phyloP scores from a whole-genome alignment of 2,329 filamentous ascomycete genomes.

The Verticillium isaacii region DNA sequence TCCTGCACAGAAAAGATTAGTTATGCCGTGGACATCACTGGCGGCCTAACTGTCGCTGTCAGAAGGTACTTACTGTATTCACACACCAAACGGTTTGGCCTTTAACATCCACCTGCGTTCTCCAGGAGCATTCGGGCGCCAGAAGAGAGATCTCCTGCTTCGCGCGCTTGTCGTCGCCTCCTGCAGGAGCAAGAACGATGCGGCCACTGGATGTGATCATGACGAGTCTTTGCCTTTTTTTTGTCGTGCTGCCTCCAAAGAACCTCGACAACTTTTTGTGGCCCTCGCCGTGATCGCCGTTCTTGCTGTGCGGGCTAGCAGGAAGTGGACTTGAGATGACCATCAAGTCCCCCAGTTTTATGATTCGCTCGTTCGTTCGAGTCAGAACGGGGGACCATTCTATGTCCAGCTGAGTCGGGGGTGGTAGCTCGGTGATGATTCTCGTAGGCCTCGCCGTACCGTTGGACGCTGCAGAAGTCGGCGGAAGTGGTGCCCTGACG shows the following conservation, averaged over 20 bases:
- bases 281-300: conserved; percentile 57
- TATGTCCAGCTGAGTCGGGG: conserved; percentile 94
- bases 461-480: conserved; percentile 35
- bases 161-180: conserved; percentile 91
- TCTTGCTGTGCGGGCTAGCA: conserved; percentile 67
- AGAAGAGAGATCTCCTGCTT: conserved; percentile 90
- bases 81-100: conserved; percentile 85
- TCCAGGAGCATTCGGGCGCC: conserved; percentile 70
- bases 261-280: conserved; percentile 92
- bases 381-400: conserved; percentile 97
- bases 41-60: not conserved
- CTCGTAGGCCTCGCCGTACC: conserved; percentile 60
- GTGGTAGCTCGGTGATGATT: conserved; percentile 90
- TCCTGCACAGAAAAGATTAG: not conserved
- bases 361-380: conserved; percentile 83
- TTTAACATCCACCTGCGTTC: conserved; percentile 77
- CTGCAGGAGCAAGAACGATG: conserved; percentile 83
- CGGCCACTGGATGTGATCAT: conserved; percentile 92
- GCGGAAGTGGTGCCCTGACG: conserved; percentile 14
- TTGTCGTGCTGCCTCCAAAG: conserved; percentile 84
- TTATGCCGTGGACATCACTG: not conserved
- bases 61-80: conserved; percentile 72
- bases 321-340: conserved; percentile 76
- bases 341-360: conserved; percentile 88
- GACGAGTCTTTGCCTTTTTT: conserved; percentile 88